Percentiles rank a stretch among this genome's conserved stretches.
These are phyloP conservation scores for Dillenia suffruticosa DNA, from an alignment of 164 flowering plant genomes.

Conservation along the genomic window DNA sequence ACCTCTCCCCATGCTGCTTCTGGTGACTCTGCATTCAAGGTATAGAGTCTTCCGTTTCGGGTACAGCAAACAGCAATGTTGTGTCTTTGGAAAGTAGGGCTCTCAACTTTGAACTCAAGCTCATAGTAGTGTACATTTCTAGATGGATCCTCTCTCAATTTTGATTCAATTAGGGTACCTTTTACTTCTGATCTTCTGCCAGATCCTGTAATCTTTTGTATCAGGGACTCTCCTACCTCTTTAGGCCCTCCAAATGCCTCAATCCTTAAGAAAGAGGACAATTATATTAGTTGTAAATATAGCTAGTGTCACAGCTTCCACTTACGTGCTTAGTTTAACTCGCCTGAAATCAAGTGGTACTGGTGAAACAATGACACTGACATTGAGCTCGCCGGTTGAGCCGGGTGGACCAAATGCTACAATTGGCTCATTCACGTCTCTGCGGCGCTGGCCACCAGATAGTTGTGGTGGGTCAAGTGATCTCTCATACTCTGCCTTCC, in stretches of 20 bases:
- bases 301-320: background rate
- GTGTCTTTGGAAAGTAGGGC: conserved; percentile 69
- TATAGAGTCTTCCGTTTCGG: conserved; percentile 48
- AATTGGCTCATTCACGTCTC: conserved; percentile 57
- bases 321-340: conserved; percentile 15
- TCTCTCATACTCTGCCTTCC: conserved; percentile 55
- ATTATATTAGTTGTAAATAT: background rate
- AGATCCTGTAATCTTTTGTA: conserved; percentile 50
- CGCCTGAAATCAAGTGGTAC: conserved; percentile 80
- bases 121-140: conserved; percentile 57
- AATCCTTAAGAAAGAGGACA: conserved; percentile 37
- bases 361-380: conserved; percentile 84
- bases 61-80: conserved; percentile 80
- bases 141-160: conserved; percentile 41
- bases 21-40: conserved; percentile 87
- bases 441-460: conserved; percentile 24
- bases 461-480: conserved; percentile 69
- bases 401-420: conserved; percentile 94
- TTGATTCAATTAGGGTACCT: conserved; percentile 55
- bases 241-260: conserved; percentile 88
- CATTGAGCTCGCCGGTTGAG: conserved; percentile 88
- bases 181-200: conserved; percentile 45
- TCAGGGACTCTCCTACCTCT: conserved; percentile 80
- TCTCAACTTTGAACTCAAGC: conserved; percentile 81
- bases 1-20: conserved; percentile 66